phyloP scores from a whole-genome alignment of 352 stramenopile genomes.

The Pythium chondricola region DNA sequence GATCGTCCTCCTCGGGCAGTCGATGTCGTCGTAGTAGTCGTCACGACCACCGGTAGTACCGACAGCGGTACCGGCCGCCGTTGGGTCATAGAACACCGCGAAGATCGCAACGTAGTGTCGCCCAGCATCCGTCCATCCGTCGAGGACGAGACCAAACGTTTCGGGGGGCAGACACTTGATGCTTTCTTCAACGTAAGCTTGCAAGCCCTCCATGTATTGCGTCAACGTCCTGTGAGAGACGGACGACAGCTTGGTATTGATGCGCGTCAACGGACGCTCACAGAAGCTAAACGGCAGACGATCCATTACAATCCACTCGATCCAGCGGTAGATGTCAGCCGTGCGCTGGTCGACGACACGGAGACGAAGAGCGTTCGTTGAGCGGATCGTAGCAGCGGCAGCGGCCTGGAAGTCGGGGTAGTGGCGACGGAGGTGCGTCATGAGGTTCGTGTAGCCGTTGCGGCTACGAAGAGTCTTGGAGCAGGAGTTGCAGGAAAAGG shows the following conservation, averaged over 20 bases:
- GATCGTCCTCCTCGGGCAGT: slow-evolving; percentile 11
- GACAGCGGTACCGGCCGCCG: not conserved
- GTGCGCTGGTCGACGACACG: not conserved
- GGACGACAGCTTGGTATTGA: slow-evolving; percentile 1
- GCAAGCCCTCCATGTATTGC: slow-evolving; percentile 1
- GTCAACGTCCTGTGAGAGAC: not conserved
- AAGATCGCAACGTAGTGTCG: slow-evolving; percentile 18
- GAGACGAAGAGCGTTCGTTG: not conserved
- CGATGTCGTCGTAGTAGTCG: slow-evolving; percentile 15
- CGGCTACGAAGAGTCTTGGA: not conserved
- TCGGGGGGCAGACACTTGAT: too few relatives aligned
- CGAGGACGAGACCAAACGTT: slow-evolving; percentile 17
- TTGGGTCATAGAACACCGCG: slow-evolving; percentile 10
- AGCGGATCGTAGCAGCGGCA: too few relatives aligned
- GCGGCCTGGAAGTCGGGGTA: not conserved
- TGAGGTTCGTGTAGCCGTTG: not conserved
- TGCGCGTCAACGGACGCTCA: not conserved
- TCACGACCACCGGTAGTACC: too few relatives aligned
- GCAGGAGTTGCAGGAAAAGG: not conserved
- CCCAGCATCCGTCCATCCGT: slow-evolving; percentile 1
- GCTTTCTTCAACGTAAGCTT: too few relatives aligned
- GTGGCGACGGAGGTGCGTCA: not conserved
- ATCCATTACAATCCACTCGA: slow-evolving; percentile 6
- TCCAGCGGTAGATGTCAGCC: slow-evolving; percentile 7
- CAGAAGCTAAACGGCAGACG: slow-evolving; percentile 5